Percentiles rank a stretch among this genome's conserved stretches.
phyloP scores from a whole-genome alignment of 805 yeast species.

The Torulaspora gathmanii region DNA sequence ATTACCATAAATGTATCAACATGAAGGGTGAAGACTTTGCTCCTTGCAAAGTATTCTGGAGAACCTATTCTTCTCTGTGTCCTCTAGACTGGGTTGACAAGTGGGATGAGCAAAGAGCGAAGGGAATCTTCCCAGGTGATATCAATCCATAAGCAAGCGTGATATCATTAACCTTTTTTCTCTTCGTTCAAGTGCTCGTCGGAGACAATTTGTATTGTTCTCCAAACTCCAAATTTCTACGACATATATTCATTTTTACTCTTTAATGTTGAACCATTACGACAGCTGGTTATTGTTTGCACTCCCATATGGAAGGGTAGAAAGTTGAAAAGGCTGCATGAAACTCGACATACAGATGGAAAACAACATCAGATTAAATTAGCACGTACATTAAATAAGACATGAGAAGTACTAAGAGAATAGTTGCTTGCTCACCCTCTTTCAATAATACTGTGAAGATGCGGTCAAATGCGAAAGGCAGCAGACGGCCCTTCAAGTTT shows the following conservation, averaged over 20 bases:
- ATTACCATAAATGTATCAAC: slow-evolving; percentile 94
- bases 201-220: neutral
- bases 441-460: neutral
- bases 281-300: neutral
- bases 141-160: slow-evolving; percentile 33
- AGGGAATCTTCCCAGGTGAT: slow-evolving; percentile 53
- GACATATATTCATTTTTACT: slow-evolving; percentile 2
- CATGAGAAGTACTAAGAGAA: slow-evolving; percentile 2
- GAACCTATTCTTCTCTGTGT: slow-evolving; percentile 81
- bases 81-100: slow-evolving; percentile 80
- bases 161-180: neutral
- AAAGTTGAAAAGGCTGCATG: neutral
- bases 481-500: too few species aligned
- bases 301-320: neutral
- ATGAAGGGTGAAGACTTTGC: slow-evolving; percentile 98
- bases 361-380: slow-evolving; percentile 1
- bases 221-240: neutral
- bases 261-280: neutral
- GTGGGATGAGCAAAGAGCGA: slow-evolving; percentile 83
- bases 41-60: slow-evolving; percentile 93
- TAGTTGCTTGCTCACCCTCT: neutral
- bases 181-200: neutral
- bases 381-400: slow-evolving; percentile 1
- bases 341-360: neutral
- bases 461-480: neutral